Evolutionary conservation across 2,329 filamentous ascomycete genomes (phyloP), one percentile per base, ranked within the genome.

Genomic region (Pyrenophora tritici-repentis): DNA sequence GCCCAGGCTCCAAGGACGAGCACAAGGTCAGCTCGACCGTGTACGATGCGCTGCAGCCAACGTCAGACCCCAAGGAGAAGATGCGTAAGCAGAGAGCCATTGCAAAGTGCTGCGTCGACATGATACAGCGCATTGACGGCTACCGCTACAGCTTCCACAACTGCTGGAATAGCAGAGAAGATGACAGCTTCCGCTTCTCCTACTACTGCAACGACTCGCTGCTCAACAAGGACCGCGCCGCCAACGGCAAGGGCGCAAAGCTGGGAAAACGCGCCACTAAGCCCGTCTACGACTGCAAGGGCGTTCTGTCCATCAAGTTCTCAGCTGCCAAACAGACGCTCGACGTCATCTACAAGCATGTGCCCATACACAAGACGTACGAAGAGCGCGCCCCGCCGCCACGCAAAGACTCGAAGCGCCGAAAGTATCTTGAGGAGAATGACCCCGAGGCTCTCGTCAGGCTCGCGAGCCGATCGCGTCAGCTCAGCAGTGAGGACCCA

Each of bases 181-280:
- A 78, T 51, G 76, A 78, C 41, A 73, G 71, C 59, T 75, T 73
- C 55, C 72, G 77, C 54, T 79, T 77, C 66, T 77, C 75, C 24
- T 79, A 78, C 66, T 78, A 78, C 55, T 80, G 77, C 65, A 78
- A 79, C 60, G 77, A 80, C 66, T 78, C 75, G 59, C 69, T 79
- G 63, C 74, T 79, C 62, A 80, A 80, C 62, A 80, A 79, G 58
- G 77, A 79, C 59, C 71, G 77, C 39, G 76, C 76, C 37, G 77
- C 76, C 6, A 79, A 80, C 51, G 72, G 73, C 26, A 75, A 75
- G 46, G 71, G 71, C 18, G 66, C 69, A 4, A 73, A 73, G 53
- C 52, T 69, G 44, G 72, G 72, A 38, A 70, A 68, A 61, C 65
- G 63, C 8, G 66, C 72, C 8, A 74, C 73, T 13, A 79, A 79